Percentiles rank a stretch among this genome's conserved stretches.
phyloP scores from a whole-genome alignment of 495 filamentous ascomycete species.

The Xylaria acuta region DNA sequence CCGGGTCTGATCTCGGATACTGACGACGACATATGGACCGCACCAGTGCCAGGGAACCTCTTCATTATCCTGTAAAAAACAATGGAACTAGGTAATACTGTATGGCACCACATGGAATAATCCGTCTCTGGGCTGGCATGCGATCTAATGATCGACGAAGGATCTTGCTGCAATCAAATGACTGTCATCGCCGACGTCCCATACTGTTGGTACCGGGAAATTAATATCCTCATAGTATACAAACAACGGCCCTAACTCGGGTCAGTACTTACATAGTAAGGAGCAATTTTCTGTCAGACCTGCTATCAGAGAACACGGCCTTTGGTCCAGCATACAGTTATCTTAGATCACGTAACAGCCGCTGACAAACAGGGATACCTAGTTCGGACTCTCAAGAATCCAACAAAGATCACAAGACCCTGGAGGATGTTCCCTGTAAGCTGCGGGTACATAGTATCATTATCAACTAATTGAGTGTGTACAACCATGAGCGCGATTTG shows the following conservation, averaged over 20 bases:
- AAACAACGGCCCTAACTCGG: neutral
- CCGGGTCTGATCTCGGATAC: neutral
- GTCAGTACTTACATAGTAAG: neutral
- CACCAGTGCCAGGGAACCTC: neutral
- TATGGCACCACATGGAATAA: neutral
- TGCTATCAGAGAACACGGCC: neutral
- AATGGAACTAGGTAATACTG: neutral
- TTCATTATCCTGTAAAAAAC: neutral
- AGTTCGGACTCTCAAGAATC: neutral
- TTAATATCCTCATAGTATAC: neutral
- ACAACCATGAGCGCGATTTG: neutral
- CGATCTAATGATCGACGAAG: slow-evolving; percentile 17
- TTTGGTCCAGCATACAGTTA: neutral
- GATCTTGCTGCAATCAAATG: slow-evolving; percentile 9
- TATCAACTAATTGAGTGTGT: neutral
- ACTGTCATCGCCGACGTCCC: slow-evolving; percentile 1
- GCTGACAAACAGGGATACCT: neutral
- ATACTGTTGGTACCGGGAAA: neutral
- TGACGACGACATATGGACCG: neutral
- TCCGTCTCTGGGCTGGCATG: neutral
- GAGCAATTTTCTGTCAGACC: neutral
- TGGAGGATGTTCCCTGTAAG: neutral
- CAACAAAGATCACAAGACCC: neutral
- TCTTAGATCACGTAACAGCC: neutral
- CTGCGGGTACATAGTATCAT: neutral